Evolutionary conservation across 768 basidiomycete genomes (phyloP), one percentile per base, ranked within the genome.

Genomic region (Postia placenta): DNA sequence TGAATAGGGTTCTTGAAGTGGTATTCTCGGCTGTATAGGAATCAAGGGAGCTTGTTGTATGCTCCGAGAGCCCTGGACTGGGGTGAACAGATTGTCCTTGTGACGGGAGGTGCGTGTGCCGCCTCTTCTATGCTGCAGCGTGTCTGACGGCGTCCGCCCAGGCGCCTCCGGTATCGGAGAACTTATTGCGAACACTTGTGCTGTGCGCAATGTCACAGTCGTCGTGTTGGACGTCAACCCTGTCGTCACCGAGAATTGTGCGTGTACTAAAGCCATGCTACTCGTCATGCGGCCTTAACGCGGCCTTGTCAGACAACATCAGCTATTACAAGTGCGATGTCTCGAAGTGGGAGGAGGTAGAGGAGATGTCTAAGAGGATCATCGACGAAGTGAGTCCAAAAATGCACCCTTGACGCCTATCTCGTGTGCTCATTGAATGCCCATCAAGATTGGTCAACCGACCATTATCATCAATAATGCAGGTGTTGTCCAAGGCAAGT

Each of bases 391-490:
- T 91, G 51, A 54, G 68, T 51, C 15, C 44, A 9, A 22, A 39
- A 17, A 22, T 14, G 17, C 9, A 22, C 22, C 11, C 23, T 27
- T 25, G 22, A 49, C 4, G 12, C 20, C 15, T 33, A 19, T 22
- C 38, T 9, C 12, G 19, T 11, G 15, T 15, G 30, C 20, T 39
- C 11, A 19, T 19, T 14, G 38, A 35, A 9, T 35, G 33, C 33
- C 9, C 19, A n/a, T 9, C 19, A 57, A 94, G 90, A 74, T 95
- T 45, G 94, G 91, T 2, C 76, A 87, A 50, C 90, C 90, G 0
- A 96, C 96, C 0, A 76, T 97, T 33, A 69, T 99, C 20, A 73
- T 99, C 57, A 98, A 97, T 69, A 97, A 95, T 61, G 96, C 95
- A 0, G 96, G 94, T 17, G 83, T 96, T 49, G 90, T 88, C 22